Conservation (phyloP, 306 rosid species). For the Trifolium subterraneum region DNA sequence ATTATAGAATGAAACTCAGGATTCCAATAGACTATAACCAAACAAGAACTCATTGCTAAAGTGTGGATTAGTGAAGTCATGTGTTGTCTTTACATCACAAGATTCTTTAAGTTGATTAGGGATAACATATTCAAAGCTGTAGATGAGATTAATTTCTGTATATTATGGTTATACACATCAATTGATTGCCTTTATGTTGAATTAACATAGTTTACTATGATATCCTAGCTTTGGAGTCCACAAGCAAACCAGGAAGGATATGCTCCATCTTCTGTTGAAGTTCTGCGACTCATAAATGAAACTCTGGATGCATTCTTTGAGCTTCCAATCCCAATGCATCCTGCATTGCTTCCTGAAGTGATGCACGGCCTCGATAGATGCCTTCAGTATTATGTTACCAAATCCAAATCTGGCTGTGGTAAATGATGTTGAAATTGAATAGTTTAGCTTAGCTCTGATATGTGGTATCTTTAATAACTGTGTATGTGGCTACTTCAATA, state of each 20-base stretch:
- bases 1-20: slow-evolving; percentile 5
- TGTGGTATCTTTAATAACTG: slow-evolving; percentile 37
- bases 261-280: slow-evolving; percentile 95
- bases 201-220: slow-evolving; percentile 46
- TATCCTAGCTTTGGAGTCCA: slow-evolving; percentile 77
- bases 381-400: slow-evolving; percentile 79
- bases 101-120: slow-evolving; percentile 27
- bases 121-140: slow-evolving; percentile 14
- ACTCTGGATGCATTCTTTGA: slow-evolving; percentile 91
- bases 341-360: slow-evolving; percentile 93
- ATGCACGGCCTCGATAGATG: slow-evolving; percentile 88
- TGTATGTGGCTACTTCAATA: slow-evolving; percentile 30
- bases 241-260: slow-evolving; percentile 74
- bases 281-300: slow-evolving; percentile 81
- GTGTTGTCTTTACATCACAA: slow-evolving; percentile 3
- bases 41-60: background rate
- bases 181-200: slow-evolving; percentile 29
- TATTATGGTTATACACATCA: slow-evolving; percentile 15
- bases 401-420: slow-evolving; percentile 97
- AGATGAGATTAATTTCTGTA: slow-evolving; percentile 20
- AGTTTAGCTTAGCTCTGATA: slow-evolving; percentile 29
- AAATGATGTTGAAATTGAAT: slow-evolving; percentile 37
- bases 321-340: slow-evolving; percentile 98
- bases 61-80: slow-evolving; percentile 10
- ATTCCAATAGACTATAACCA: background rate